A percentile compares a stretch with the other conserved stretches of the same genome.
phyloP scores from a whole-genome alignment of 2,329 filamentous ascomycete species.

The Eutypa lata region DNA sequence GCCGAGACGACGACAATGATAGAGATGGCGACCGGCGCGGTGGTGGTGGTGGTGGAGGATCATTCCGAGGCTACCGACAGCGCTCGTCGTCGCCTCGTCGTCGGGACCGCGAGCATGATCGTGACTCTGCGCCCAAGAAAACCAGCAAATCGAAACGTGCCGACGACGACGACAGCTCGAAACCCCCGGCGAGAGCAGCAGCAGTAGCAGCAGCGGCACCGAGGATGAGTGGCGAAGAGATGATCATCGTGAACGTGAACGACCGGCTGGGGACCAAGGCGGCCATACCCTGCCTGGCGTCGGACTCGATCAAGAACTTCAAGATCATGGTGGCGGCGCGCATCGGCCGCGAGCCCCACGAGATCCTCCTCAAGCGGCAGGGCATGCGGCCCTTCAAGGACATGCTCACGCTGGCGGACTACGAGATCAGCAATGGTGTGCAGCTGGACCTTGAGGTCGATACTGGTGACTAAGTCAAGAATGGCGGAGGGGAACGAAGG shows the following conservation, averaged over 20 bases:
- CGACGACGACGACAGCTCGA: constrained; percentile 21
- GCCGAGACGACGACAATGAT: constrained; percentile 44
- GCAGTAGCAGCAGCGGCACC: constrained; percentile 12
- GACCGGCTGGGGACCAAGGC: constrained; percentile 96
- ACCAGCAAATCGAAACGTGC: constrained; percentile 24
- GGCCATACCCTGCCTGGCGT: constrained; percentile 82
- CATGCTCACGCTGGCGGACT: constrained; percentile 81
- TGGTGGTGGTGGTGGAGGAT: constrained; percentile 33
- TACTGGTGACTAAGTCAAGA: constrained; percentile 51
- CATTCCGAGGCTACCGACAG: constrained; percentile 52
- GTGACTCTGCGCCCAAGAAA: constrained; percentile 22
- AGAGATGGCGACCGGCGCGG: constrained; percentile 36
- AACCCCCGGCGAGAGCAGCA: constrained; percentile 32
- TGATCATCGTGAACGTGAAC: constrained; percentile 94
- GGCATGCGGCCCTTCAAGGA: constrained; percentile 94
- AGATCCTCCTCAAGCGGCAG: constrained; percentile 89
- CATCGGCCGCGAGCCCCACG: constrained; percentile 84
- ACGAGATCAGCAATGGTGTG: constrained; percentile 90
- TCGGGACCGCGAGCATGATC: constrained; percentile 34
- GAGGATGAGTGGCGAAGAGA: constrained; percentile 37
- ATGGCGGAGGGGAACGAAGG: background rate
- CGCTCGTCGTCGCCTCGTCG: constrained; percentile 35
- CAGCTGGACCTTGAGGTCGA: constrained; percentile 62
- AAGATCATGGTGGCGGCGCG: constrained; percentile 88
- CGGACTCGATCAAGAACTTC: constrained; percentile 80